Base-by-base conservation (phyloP, 2,329 filamentous ascomycete species). In the Fusarium torreyae region DNA sequence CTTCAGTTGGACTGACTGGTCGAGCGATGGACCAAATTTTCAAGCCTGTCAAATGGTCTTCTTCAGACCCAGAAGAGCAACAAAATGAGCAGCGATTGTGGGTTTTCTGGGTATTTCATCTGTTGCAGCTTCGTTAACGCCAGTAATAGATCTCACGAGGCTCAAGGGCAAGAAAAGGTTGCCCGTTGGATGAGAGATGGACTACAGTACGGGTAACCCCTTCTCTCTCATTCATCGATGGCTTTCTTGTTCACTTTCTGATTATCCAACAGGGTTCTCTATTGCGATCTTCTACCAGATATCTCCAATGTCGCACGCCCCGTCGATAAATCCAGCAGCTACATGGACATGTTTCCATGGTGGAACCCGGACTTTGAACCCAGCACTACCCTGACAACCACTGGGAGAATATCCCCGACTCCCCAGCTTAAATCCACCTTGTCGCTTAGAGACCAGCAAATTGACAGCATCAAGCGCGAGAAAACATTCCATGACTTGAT, bases 121-220 rank as follows among this genome's bases (percentile, higher is more conserved):
- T 49, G 26, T n/a, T 17, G 17, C 18, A 22, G 34, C 2, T 33
- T 53, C 17, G 17, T 52, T 69, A 20, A 69, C 48, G 54, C 17
- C 9, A n/a, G 44, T 33, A 49, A 38, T 14, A 70, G 66, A 40
- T 52, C 31, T 7, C 28, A 67, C 24, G 36, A 53, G 14, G 26
- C 54, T 33, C 36, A 63, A 43, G 43, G 48, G 7, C 62, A 57
- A 14, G 66, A 69, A 38, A 69, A 70, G 33, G 66, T 69, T 26
- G 43, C 56, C 43, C 66, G 62, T 9, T 69, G 66, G 66, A 69
- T 69, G 61, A 69, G 43, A 45, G 66, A 69, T 34, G 56, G 38
- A 33, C 44, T 69, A 46, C 61, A 62, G 66, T 69, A 69, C 52
- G 66, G 59, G 44, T 58, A 66, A 43, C 51, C 44, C 46, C 36